Conservation (phyloP, 345 rosid species). For the Syzygium aqueum region DNA sequence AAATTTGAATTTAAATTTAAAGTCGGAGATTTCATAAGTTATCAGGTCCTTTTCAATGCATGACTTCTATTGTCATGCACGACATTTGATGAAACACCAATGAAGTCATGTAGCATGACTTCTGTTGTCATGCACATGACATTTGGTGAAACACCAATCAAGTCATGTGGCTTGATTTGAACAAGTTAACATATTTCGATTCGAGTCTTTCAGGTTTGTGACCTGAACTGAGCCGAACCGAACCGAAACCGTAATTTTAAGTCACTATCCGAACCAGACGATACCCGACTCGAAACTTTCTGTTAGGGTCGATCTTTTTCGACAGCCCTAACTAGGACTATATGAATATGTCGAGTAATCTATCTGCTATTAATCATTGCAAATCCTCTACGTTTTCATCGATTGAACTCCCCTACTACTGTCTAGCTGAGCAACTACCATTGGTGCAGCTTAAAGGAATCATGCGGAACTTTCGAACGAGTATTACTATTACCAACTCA, state of each 20-base stretch:
- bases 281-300: background rate
- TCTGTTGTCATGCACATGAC: background rate
- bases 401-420: background rate
- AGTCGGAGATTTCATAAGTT: too few species aligned
- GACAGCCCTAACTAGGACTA: background rate
- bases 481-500: background rate
- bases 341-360: background rate
- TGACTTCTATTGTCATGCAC: background rate
- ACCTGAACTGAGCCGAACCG: too few species aligned
- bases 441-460: background rate
- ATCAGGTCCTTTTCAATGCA: background rate
- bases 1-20: too few species aligned
- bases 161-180: background rate
- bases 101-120: too few species aligned
- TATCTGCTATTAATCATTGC: background rate
- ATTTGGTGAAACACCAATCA: background rate
- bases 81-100: background rate
- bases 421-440: background rate
- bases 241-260: background rate
- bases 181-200: background rate
- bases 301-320: background rate
- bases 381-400: background rate
- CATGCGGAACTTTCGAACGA: background rate
- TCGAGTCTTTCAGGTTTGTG: background rate
- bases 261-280: too few species aligned